Percentiles rank a stretch among this genome's conserved stretches.
Conservation (phyloP, 1,139 yeast species). For the Barnettozyma hawaiiensis region DNA sequence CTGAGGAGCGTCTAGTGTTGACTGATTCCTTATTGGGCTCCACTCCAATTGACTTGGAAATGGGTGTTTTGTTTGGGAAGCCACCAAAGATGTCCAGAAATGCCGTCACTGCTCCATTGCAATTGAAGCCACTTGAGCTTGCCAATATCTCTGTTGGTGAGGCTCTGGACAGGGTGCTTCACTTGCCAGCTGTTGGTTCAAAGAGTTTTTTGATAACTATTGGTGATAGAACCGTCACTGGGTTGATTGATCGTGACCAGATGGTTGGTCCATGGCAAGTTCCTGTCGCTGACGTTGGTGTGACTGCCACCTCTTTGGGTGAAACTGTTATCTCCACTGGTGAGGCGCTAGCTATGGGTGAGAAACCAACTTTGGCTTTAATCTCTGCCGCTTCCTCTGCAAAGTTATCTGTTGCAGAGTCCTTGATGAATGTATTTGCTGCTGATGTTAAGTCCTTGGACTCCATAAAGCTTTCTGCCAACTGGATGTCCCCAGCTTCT, state of each 20-base stretch:
- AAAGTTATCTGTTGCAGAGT: conserved; percentile 93
- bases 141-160: conserved; percentile 43
- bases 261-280: conserved; percentile 99
- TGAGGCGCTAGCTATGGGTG: conserved; percentile 98
- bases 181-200: conserved; percentile 91
- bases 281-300: conserved; percentile 99
- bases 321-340: conserved; percentile 68
- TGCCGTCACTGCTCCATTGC: conserved; percentile 61
- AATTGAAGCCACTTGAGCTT: conserved; percentile 45
- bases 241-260: conserved; percentile 95
- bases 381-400: conserved; percentile 96
- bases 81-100: conserved; percentile 91
- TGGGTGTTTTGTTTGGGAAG: conserved; percentile 95
- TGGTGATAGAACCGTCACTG: conserved; percentile 96
- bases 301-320: conserved; percentile 87
- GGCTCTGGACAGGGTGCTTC: conserved; percentile 77
- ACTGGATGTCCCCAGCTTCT: conserved; percentile 99
- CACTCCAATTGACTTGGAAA: conserved; percentile 92
- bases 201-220: conserved; percentile 92
- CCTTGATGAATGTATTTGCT: conserved; percentile 81
- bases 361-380: conserved; percentile 85
- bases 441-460: conserved; percentile 78
- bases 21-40: conserved; percentile 70
- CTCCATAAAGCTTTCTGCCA: conserved; percentile 84
- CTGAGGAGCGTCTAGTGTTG: conserved; percentile 75